Percentiles rank a stretch among this genome's conserved stretches.
Evolutionary conservation across 2,329 filamentous ascomycete species (phyloP).

Genomic region (Colletotrichum lindemuthianum): DNA sequence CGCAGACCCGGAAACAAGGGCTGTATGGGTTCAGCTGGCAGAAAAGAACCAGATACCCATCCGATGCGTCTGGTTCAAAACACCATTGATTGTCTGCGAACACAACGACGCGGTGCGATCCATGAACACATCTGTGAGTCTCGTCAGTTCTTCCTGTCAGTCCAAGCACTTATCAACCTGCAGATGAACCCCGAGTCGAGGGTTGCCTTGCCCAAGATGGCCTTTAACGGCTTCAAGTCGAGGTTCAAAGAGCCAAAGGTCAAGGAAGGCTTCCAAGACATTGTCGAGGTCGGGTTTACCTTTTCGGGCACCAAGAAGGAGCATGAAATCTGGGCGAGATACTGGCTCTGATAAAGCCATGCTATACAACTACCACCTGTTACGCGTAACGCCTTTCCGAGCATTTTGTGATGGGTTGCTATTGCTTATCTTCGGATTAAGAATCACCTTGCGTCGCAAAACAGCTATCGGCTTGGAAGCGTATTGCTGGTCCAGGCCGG

Average conservation of each 20-base stretch:
- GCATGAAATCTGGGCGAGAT: slow-evolving; percentile 76
- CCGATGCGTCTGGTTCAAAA: slow-evolving; percentile 87
- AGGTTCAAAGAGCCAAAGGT: slow-evolving; percentile 77
- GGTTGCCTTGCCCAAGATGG: slow-evolving; percentile 76
- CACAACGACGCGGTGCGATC: slow-evolving; percentile 91
- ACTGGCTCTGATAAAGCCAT: slow-evolving; percentile 70
- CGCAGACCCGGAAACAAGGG: slow-evolving; percentile 78
- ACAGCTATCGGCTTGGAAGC: no score
- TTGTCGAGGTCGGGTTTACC: slow-evolving; percentile 78
- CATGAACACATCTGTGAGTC: slow-evolving; percentile 60
- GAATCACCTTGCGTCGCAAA: no score
- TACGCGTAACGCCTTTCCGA: no score
- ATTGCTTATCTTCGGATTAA: no score
- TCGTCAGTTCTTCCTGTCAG: no score
- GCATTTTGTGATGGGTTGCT: no score
- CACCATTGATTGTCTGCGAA: slow-evolving; percentile 73
- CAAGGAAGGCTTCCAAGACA: slow-evolving; percentile 85
- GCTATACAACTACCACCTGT: no score
- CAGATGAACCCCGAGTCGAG: slow-evolving; percentile 87
- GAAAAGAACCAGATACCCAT: slow-evolving; percentile 76
- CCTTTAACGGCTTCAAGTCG: slow-evolving; percentile 79
- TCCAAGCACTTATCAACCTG: background rate
- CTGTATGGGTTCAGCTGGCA: slow-evolving; percentile 82
- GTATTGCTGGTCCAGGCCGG: no score
- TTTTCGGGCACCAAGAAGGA: slow-evolving; percentile 78